Percentiles rank a stretch among this genome's conserved stretches.
Evolutionary conservation across 768 basidiomycete genomes (phyloP).

Genomic region (Tubosaeta sp.): DNA sequence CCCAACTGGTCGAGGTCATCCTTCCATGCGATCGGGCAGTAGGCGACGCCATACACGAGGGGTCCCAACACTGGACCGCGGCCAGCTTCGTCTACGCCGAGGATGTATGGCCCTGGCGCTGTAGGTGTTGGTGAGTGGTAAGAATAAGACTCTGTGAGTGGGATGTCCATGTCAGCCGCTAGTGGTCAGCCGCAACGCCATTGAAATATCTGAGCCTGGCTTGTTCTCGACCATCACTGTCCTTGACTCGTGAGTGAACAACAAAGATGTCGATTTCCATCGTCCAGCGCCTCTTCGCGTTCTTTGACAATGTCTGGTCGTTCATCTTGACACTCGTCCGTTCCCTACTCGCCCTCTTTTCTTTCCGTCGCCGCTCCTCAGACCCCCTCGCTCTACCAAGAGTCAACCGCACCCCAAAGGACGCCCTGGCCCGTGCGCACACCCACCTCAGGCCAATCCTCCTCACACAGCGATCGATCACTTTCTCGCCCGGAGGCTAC

Average conservation of each 20-base stretch:
- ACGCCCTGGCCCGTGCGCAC: constrained; percentile 11
- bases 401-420: neutral
- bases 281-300: constrained; percentile 9
- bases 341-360: constrained; percentile 23
- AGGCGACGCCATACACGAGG: constrained; percentile 93
- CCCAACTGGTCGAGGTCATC: constrained; percentile 74
- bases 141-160: constrained; percentile 68
- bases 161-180: constrained; percentile 27
- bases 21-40: constrained; percentile 78
- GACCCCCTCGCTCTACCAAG: constrained; percentile 11
- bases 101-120: constrained; percentile 75
- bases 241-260: constrained; percentile 12
- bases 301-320: constrained; percentile 21
- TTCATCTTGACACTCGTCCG: constrained; percentile 26
- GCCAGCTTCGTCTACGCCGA: constrained; percentile 99
- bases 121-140: constrained; percentile 73
- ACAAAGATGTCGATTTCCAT: constrained; percentile 12
- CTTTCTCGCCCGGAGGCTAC: neutral
- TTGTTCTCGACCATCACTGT: constrained; percentile 3
- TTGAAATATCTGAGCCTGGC: constrained; percentile 6
- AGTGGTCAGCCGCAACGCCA: constrained; percentile 8
- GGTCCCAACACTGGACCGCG: constrained; percentile 95
- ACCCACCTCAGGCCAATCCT: constrained; percentile 18
- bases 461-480: constrained; percentile 14
- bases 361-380: constrained; percentile 5